phyloP scores from a whole-genome alignment of 23 red algal species.

The Gracilariopsis chorda region DNA sequence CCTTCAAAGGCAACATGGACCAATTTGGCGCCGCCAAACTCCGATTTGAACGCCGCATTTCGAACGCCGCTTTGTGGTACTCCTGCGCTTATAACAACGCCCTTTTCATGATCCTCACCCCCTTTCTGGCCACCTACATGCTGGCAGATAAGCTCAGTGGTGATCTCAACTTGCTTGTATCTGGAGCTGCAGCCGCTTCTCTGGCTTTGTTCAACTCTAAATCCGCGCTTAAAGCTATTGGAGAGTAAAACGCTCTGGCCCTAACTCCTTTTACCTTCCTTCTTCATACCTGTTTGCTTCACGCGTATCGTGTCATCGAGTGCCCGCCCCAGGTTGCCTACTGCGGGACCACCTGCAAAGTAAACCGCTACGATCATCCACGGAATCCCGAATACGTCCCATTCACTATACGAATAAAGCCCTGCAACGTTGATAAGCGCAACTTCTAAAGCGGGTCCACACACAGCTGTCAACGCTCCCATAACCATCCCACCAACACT shows the following conservation, averaged over 20 bases:
- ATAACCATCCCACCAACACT: not conserved
- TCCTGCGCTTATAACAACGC: conserved; percentile 61
- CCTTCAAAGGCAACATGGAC: conserved; percentile 46
- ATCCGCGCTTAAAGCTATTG: conserved; percentile 57
- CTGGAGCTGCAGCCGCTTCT: conserved; percentile 28
- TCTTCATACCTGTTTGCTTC: not conserved
- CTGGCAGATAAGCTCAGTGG: conserved; percentile 42
- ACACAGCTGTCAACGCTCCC: not conserved
- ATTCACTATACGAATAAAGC: not conserved
- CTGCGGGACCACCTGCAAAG: conserved; percentile 24
- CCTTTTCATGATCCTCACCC: conserved; percentile 51
- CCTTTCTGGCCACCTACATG: conserved; percentile 54
- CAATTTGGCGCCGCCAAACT: not conserved
- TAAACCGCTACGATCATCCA: conserved; percentile 30
- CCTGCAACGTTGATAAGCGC: conserved; percentile 15
- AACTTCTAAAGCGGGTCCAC: not conserved
- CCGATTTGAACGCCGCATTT: conserved; percentile 36
- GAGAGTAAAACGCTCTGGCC: conserved; percentile 53
- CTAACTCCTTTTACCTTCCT: too few species aligned
- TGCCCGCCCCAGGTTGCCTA: not conserved
- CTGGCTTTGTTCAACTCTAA: conserved; percentile 61
- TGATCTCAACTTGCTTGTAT: conserved; percentile 54
- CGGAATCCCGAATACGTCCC: conserved; percentile 20
- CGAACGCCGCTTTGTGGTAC: conserved; percentile 42
- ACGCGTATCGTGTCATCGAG: not conserved